Conservation (phyloP, 176 grass and related monocot species). For the Lolium rigidum region DNA sequence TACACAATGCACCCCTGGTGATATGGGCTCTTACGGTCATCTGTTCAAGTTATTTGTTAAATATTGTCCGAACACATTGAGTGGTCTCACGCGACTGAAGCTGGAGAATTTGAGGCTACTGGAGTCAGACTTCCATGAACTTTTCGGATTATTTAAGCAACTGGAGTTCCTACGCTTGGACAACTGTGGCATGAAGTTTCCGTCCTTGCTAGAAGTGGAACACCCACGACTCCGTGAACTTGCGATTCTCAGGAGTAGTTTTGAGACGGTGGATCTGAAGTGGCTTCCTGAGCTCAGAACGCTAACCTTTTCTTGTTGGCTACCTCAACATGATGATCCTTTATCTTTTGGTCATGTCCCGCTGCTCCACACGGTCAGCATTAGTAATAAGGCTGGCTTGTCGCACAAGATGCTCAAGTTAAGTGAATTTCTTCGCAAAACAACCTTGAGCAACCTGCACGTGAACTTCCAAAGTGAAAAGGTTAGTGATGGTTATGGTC, state of each 20-base stretch:
- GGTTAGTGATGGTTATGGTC: background rate
- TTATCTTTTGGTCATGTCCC: background rate
- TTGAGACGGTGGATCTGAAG: background rate
- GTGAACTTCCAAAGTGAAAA: background rate
- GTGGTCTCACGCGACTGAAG: background rate
- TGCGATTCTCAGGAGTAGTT: background rate
- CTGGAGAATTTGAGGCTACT: background rate
- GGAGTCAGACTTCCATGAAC: too few species aligned
- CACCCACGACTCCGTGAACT: background rate
- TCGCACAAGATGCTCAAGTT: slow-evolving; percentile 3
- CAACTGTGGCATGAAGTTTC: background rate
- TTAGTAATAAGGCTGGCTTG: background rate
- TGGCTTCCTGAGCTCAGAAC: background rate
- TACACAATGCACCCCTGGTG: too few species aligned
- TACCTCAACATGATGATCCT: background rate
- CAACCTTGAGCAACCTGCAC: background rate
- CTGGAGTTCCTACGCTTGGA: background rate
- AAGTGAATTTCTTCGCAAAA: background rate
- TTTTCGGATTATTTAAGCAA: background rate
- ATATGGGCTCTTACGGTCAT: too few species aligned
- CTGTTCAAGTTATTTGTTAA: too few species aligned
- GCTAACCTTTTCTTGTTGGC: background rate
- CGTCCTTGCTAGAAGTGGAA: background rate
- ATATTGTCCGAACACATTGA: background rate
- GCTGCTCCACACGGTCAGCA: background rate